Percentiles rank a stretch among this genome's conserved stretches.
phyloP scores from a whole-genome alignment of 139 green algal genomes.

The Coelastrella sp. region DNA sequence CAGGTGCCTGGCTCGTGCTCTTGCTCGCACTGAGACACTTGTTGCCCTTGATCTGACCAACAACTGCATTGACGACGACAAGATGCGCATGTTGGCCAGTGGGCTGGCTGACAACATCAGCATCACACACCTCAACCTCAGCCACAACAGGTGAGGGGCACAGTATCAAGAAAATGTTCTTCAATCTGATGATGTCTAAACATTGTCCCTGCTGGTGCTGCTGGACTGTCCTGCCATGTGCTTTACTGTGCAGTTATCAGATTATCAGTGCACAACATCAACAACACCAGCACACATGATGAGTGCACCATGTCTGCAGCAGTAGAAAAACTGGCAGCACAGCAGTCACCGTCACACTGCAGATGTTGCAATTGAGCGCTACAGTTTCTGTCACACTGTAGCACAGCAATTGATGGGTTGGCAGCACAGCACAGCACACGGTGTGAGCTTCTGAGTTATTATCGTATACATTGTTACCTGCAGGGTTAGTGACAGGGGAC shows the following conservation, averaged over 20 bases:
- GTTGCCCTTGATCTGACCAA: slow-evolving; percentile 54
- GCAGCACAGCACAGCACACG: not conserved
- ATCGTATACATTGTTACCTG: not conserved
- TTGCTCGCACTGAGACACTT: slow-evolving; percentile 51
- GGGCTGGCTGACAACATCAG: slow-evolving; percentile 86
- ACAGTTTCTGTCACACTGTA: not conserved
- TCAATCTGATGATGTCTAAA: not conserved
- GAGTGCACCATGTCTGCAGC: too few relatives aligned
- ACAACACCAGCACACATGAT: too few relatives aligned
- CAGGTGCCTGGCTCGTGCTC: not conserved
- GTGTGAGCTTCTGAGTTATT: not conserved
- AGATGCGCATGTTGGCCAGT: slow-evolving; percentile 77
- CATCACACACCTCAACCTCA: slow-evolving; percentile 86
- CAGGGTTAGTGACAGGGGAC: slow-evolving; percentile 72
- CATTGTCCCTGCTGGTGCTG: too few relatives aligned
- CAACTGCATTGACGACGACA: slow-evolving; percentile 87
- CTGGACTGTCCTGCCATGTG: too few relatives aligned
- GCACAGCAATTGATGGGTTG: not conserved
- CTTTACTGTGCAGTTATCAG: too few relatives aligned
- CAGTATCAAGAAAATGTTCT: not conserved
- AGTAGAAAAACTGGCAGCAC: too few relatives aligned
- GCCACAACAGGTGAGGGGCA: slow-evolving; percentile 74
- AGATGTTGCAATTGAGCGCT: too few relatives aligned
- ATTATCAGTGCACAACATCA: too few relatives aligned
- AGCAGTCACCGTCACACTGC: too few relatives aligned